phyloP scores from a whole-genome alignment of 2,329 filamentous ascomycete species.

The Dactylellina haptotyla region DNA sequence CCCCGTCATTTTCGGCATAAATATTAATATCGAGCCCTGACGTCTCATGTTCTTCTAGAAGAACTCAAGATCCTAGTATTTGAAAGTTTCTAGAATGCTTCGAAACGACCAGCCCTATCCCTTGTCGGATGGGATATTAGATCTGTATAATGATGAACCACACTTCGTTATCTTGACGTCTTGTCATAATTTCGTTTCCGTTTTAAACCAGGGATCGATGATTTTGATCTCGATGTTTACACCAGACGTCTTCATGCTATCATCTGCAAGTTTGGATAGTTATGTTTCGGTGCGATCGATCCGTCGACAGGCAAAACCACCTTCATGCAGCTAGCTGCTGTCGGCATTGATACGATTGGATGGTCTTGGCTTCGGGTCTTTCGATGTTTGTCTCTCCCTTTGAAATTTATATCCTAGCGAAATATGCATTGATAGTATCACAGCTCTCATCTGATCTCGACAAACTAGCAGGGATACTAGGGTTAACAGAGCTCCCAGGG shows the following conservation, averaged over 20 bases:
- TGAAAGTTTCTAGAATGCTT: slow-evolving; percentile 21
- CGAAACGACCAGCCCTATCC: neutral
- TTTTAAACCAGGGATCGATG: neutral
- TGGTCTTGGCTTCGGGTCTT: no score
- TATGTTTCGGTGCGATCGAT: neutral
- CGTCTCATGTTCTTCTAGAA: slow-evolving; percentile 17
- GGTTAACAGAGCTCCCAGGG: neutral
- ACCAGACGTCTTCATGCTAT: neutral
- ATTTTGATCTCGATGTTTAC: neutral
- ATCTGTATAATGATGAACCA: neutral
- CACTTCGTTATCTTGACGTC: neutral
- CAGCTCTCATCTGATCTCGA: no score
- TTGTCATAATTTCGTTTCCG: neutral
- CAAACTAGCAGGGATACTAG: no score
- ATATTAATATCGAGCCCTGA: slow-evolving; percentile 14
- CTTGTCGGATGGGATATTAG: neutral
- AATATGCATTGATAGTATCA: no score
- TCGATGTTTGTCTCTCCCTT: no score
- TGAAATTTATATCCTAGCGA: no score
- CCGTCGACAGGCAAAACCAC: no score
- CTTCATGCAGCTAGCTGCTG: no score
- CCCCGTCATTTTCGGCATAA: neutral
- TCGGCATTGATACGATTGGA: no score
- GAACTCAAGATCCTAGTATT: neutral
- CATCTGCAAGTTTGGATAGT: neutral